A percentile compares a stretch with the other conserved stretches of the same genome.
phyloP scores from a whole-genome alignment of 192 early-diverging fungal genomes.

The Neocallimastix lanati region DNA sequence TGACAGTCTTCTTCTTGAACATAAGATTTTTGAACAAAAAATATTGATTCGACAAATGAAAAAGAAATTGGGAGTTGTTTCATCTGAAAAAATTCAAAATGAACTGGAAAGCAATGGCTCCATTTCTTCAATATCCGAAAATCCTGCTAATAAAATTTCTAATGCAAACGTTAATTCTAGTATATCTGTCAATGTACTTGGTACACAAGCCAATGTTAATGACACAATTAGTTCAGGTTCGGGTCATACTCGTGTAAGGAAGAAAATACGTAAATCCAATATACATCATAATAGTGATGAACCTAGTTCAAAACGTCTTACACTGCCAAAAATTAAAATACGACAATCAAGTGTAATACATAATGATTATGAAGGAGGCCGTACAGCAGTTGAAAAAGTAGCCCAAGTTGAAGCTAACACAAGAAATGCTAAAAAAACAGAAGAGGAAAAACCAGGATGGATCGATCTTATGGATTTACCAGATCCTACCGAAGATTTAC shows the following conservation, averaged over 20 bases:
- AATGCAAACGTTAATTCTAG: background rate
- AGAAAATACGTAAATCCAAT: background rate
- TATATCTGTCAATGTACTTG: slow-evolving; percentile 7
- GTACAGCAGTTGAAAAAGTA: slow-evolving; percentile 2
- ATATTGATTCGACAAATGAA: slow-evolving; percentile 40
- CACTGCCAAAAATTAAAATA: slow-evolving; percentile 4
- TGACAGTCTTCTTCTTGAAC: slow-evolving; percentile 55
- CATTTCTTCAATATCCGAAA: background rate
- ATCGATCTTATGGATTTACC: slow-evolving; percentile 52
- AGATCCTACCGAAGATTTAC: background rate
- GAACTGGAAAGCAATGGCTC: slow-evolving; percentile 17
- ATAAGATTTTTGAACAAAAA: slow-evolving; percentile 53
- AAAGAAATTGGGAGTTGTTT: slow-evolving; percentile 42
- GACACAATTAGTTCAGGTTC: background rate
- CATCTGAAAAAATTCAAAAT: slow-evolving; percentile 4
- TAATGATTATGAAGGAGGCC: slow-evolving; percentile 13
- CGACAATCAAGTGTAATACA: slow-evolving; percentile 35
- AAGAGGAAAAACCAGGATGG: slow-evolving; percentile 40
- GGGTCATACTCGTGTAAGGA: background rate
- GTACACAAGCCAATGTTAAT: background rate
- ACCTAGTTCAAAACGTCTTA: slow-evolving; percentile 2
- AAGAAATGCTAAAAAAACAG: slow-evolving; percentile 29
- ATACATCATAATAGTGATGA: background rate
- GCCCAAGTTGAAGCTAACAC: slow-evolving; percentile 25
- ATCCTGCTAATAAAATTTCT: background rate